Conservation (phyloP, 495 filamentous ascomycete genomes). For the Trichocladium uniseriatum region DNA sequence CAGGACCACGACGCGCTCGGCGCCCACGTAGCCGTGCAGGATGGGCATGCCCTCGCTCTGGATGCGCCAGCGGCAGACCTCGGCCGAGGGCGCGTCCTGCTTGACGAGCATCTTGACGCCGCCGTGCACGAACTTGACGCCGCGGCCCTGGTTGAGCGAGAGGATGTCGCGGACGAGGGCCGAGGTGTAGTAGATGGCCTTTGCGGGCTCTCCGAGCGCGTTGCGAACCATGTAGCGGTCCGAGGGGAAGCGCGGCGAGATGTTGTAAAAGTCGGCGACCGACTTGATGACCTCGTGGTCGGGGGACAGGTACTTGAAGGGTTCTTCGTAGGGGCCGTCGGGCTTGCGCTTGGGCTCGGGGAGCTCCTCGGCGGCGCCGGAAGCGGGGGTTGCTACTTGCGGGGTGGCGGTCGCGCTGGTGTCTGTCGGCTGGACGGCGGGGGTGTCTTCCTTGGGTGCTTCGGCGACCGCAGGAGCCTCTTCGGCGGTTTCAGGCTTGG, state of each 20-base stretch:
- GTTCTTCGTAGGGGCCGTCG: conserved; percentile 61
- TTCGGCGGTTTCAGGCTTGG: not conserved
- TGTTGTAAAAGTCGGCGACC: conserved; percentile 72
- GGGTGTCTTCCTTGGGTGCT: conserved; percentile 1
- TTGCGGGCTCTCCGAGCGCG: conserved; percentile 66
- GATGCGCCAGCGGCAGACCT: conserved; percentile 86
- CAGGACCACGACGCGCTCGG: conserved; percentile 62
- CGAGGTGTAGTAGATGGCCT: conserved; percentile 92
- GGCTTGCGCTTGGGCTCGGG: conserved; percentile 30
- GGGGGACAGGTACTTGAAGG: conserved; percentile 75
- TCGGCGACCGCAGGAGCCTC: conserved; percentile 7
- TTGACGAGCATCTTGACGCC: conserved; percentile 98
- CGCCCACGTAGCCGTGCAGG: conserved; percentile 78
- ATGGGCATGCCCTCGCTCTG: conserved; percentile 88
- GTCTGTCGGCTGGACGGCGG: conserved; percentile 9
- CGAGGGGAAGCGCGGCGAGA: conserved; percentile 72
- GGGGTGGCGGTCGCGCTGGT: conserved; percentile 12
- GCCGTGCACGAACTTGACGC: conserved; percentile 91
- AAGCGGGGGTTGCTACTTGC: conserved; percentile 7
- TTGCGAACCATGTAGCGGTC: conserved; percentile 96
- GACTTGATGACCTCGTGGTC: conserved; percentile 63
- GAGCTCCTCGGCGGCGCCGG: conserved; percentile 2
- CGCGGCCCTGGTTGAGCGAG: conserved; percentile 68
- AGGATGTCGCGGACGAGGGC: conserved; percentile 77
- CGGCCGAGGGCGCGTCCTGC: conserved; percentile 78